Evolutionary conservation across 768 basidiomycete genomes (phyloP).

Genomic region (Tylopilus felleus): DNA sequence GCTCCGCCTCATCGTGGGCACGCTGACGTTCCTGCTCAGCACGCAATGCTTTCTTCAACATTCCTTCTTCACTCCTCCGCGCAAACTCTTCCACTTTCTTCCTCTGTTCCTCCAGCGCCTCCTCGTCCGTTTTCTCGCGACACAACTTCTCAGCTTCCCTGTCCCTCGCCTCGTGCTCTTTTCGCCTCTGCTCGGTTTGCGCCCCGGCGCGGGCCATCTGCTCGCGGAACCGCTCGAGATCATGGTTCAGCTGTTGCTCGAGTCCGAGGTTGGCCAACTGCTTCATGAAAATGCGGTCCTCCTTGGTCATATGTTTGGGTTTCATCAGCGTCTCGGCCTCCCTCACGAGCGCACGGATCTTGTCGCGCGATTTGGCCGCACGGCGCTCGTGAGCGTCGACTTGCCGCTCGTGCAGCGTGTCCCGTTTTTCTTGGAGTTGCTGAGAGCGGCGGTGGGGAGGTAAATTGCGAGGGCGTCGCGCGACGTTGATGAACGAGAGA

Average conservation of each 20-base stretch:
- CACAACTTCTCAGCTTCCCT: slow-evolving; percentile 15
- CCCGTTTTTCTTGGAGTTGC: slow-evolving; percentile 10
- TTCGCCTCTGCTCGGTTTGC: slow-evolving; percentile 7
- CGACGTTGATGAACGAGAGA: slow-evolving; percentile 7
- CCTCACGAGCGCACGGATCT: slow-evolving; percentile 1
- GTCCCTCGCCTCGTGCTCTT: slow-evolving; percentile 22
- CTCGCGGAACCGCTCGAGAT: slow-evolving; percentile 23
- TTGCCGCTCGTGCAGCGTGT: background rate
- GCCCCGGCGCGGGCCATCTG: slow-evolving; percentile 21
- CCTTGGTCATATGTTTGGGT: slow-evolving; percentile 8
- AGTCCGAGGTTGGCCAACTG: slow-evolving; percentile 19
- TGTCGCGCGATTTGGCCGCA: background rate
- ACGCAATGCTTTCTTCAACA: slow-evolving; percentile 15
- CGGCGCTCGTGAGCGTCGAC: slow-evolving; percentile 4
- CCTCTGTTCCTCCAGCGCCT: slow-evolving; percentile 11
- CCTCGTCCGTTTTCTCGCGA: slow-evolving; percentile 14
- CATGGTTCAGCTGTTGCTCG: slow-evolving; percentile 9
- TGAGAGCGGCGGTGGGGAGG: slow-evolving; percentile 4
- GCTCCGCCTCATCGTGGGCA: slow-evolving; percentile 22
- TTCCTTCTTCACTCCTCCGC: slow-evolving; percentile 4
- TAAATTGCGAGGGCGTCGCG: background rate
- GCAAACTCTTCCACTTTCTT: slow-evolving; percentile 23
- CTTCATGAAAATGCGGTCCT: slow-evolving; percentile 26
- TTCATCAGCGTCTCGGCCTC: slow-evolving; percentile 21
- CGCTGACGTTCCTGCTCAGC: slow-evolving; percentile 16